Base-by-base conservation (phyloP, 352 stramenopile species). In the Elongisporangium undulatum region DNA sequence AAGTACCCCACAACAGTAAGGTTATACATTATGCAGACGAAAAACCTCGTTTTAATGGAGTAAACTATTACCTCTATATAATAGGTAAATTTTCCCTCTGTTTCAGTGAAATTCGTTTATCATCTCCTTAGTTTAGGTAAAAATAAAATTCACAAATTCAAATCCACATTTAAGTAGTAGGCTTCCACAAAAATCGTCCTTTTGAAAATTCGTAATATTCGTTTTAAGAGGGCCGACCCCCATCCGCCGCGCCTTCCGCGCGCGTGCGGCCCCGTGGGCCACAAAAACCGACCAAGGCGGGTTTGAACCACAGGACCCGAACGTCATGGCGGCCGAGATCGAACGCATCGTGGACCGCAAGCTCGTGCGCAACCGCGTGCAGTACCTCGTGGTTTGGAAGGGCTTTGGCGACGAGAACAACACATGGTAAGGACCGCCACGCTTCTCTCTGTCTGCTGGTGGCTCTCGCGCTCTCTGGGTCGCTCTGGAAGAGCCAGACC, bases 261-360 rank as follows among this genome's bases (percentile, higher is more conserved):
- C 29, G 29, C 29, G 29, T 41, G 29, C 13, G 29, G 29, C 29
- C 29, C 29, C 29, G 29, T 41, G 29, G 29, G 29, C 26, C 53
- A 62, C 16, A n/a, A 56, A 21, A 59, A 55, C 3, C 48, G 49
- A 60, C 22, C 22, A 8, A 4, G n/a, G 26, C 19, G 29, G 29
- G 29, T 41, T 41, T 41, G 2, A 41, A 41, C 29, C 29, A 41
- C 29, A 48, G 68, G 49, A 51, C 22, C 16, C 53, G 22, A 60
- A 51, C 59, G 64, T 26, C 24, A 89, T 87, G 77, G 69, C 72
- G 48, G 66, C 78, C 53, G 76, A 86, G 63, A 92, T 94, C 66
- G 82, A 91, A 49, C 71, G 79, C 64, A 94, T 92, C 67, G 68
- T 95, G 39, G 83, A 91, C 70, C 82, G 81, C 61, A 92, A 92